A percentile compares a stretch with the other conserved stretches of the same genome.
These are phyloP conservation scores for Tympanopsis confertula DNA, from an alignment of 2,329 filamentous ascomycete genomes.

Conservation along the genomic window DNA sequence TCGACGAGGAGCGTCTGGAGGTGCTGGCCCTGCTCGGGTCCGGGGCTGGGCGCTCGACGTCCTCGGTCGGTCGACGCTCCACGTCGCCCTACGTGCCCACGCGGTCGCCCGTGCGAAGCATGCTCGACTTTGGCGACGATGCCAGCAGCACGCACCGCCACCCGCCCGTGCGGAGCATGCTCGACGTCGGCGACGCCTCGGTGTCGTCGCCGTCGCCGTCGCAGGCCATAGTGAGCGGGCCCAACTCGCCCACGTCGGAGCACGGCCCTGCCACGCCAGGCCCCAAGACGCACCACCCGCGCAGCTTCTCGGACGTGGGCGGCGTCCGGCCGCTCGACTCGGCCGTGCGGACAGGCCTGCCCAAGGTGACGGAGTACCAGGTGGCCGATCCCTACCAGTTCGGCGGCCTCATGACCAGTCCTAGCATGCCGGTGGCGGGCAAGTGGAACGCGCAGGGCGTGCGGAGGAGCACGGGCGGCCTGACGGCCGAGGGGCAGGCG, in stretches of 20 bases:
- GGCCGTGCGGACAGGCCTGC: conserved; percentile 15
- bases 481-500: conserved; percentile 23
- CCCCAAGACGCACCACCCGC: conserved; percentile 15
- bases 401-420: conserved; percentile 41
- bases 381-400: conserved; percentile 48
- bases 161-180: conserved; percentile 51
- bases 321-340: neutral
- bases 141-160: conserved; percentile 22
- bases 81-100: conserved; percentile 43
- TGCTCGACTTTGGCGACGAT: conserved; percentile 47
- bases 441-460: conserved; percentile 37
- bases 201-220: conserved; percentile 21
- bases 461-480: conserved; percentile 19
- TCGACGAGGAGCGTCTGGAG: conserved; percentile 68
- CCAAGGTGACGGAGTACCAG: conserved; percentile 21
- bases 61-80: conserved; percentile 25
- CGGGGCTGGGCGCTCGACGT: conserved; percentile 16
- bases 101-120: conserved; percentile 57
- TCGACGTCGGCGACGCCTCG: conserved; percentile 38
- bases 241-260: conserved; percentile 16
- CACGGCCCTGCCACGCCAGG: conserved; percentile 13
- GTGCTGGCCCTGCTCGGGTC: conserved; percentile 59
- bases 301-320: neutral
- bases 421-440: conserved; percentile 31
- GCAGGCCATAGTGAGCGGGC: conserved; percentile 41